These are phyloP conservation scores for Verbascum thapsus DNA, from an alignment of 257 asterid genomes.

Conservation along the genomic window DNA sequence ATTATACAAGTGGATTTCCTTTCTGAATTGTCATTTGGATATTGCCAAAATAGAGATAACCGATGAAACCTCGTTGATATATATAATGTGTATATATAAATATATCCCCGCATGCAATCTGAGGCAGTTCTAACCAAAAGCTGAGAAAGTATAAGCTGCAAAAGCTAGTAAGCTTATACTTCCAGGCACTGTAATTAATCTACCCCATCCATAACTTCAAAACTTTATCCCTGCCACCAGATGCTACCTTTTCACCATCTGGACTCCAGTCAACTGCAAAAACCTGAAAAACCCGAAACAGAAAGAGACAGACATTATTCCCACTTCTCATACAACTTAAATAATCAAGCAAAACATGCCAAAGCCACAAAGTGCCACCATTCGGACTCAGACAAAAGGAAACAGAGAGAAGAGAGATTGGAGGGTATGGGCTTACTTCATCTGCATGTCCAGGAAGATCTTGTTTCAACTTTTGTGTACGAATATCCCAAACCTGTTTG, in stretches of 20 bases:
- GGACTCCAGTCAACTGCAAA: slow-evolving; percentile 99
- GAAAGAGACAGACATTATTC: not conserved
- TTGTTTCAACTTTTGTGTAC: slow-evolving; percentile 82
- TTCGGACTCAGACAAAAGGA: no score
- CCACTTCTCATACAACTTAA: slow-evolving; percentile 1
- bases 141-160: not conserved
- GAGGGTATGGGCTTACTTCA: slow-evolving; percentile 53
- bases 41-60: not conserved
- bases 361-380: no score
- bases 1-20: not conserved
- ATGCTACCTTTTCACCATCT: slow-evolving; percentile 96
- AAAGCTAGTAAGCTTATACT: not conserved
- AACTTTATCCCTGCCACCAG: slow-evolving; percentile 89
- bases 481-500: slow-evolving; percentile 91
- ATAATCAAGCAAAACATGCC: not conserved
- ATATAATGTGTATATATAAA: not conserved
- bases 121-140: not conserved
- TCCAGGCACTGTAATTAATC: not conserved
- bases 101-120: not conserved
- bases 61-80: not conserved
- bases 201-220: slow-evolving; percentile 97
- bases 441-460: slow-evolving; percentile 99
- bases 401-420: not conserved
- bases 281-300: slow-evolving; percentile 59
- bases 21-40: not conserved